Base-by-base conservation (phyloP, 2,329 filamentous ascomycete species). In the Fusarium sp. region DNA sequence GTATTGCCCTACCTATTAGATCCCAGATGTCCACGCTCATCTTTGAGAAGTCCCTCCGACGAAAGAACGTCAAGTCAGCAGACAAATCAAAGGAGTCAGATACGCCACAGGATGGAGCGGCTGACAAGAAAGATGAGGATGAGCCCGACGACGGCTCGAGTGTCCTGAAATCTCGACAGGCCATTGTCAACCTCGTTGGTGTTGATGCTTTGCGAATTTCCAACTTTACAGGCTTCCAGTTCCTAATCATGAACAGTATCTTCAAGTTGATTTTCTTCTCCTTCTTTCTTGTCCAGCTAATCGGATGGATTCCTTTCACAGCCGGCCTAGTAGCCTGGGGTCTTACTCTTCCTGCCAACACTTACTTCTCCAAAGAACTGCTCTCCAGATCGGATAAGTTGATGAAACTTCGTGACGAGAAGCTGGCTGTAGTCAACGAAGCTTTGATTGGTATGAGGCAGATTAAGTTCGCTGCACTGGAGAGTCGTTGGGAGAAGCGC, bases 381-480 rank as follows among this genome's bases (percentile, higher is more conserved):
- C 81, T 89, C 1, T 82, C 80, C 22, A 85, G 88, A 6, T 90
- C 93, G 72, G 89, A 91, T 56, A 81, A 83, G 49, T 77, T 95
- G 49, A 94, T 94, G 91, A 92, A 91, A 74, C 83, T 89, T 27
- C 84, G 92, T 44, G 92, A 95, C 75, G 83, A 88, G 55, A 95
- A 94, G 78, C 84, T 94, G 78, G 89, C 86, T 1, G 85, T 94
- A 15, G 85, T 96, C 30, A 92, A 91, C 2, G 92, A 96, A 76
- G 91, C 90, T 1, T 80, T 96, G 2, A 87, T 92, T 70, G 92
- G 92, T 9, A 94, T 95, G 67, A 87, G 92, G 2, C 92, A 96
- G 77, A 93, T 96, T 79, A 96, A 96, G 73, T 94, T 95, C 71
- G 91, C 91, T 1, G 92, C 92, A 1, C 79, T 93, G 3, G 92